phyloP scores from a whole-genome alignment of 192 early-diverging fungal species.

The Glomus cerebriforme region DNA sequence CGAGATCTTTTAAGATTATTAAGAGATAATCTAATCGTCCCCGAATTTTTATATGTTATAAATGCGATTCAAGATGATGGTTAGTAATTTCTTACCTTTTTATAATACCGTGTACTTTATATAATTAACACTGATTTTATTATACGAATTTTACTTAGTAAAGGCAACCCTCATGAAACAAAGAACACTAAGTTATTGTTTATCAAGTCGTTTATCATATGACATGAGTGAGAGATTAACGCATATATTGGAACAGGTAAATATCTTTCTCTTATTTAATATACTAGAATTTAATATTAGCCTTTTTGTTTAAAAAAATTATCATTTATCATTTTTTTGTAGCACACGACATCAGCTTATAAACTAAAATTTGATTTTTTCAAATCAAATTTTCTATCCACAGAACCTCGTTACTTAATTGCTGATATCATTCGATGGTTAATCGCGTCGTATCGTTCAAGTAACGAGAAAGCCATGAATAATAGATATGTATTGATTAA shows the following conservation, averaged over 20 bases:
- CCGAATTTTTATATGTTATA: background rate
- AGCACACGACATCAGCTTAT: background rate
- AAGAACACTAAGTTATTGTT: background rate
- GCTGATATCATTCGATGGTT: slow-evolving; percentile 16
- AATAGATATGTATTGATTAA: slow-evolving; percentile 3
- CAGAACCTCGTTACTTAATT: background rate
- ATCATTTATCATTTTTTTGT: background rate
- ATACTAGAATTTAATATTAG: background rate
- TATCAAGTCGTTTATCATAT: background rate
- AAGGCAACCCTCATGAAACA: background rate
- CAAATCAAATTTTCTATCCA: background rate
- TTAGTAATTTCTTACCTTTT: background rate
- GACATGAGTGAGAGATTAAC: background rate
- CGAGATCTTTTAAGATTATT: slow-evolving; percentile 12
- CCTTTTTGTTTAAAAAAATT: too few species aligned
- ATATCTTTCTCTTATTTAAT: background rate
- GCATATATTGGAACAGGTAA: slow-evolving; percentile 1
- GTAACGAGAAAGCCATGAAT: background rate
- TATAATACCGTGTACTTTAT: background rate
- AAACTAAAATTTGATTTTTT: background rate
- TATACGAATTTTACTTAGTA: background rate
- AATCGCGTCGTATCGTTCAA: background rate
- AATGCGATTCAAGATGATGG: background rate
- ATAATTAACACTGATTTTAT: background rate
- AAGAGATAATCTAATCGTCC: background rate